A percentile compares a stretch with the other conserved stretches of the same genome.
These are phyloP conservation scores for Neofusicoccum cordaticola DNA, from an alignment of 2,329 filamentous ascomycete genomes.

Conservation along the genomic window DNA sequence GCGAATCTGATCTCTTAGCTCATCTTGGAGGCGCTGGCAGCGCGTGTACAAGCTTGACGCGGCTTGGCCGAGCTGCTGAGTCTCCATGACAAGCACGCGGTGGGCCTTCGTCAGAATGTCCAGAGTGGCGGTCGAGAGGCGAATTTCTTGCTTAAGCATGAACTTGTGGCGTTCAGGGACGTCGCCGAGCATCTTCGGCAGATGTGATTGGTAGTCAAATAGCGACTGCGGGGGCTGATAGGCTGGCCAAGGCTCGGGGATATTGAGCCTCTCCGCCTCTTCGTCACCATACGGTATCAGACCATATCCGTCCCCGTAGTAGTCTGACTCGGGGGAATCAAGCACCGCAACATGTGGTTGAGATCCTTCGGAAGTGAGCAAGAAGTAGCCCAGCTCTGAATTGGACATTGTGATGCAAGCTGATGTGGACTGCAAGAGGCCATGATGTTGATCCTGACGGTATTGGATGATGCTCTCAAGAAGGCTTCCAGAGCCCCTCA, in stretches of 20 bases:
- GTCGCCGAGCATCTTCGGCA: conserved; percentile 58
- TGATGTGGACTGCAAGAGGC: conserved; percentile 27
- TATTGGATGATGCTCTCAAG: conserved; percentile 47
- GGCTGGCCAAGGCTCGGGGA: conserved; percentile 58
- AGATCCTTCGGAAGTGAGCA: conserved; percentile 50
- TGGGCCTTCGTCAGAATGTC: conserved; percentile 71
- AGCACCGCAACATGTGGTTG: conserved; percentile 52
- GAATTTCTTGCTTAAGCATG: conserved; percentile 64
- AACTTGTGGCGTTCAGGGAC: conserved; percentile 61
- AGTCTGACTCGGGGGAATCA: conserved; percentile 42
- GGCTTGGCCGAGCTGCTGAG: conserved; percentile 64
- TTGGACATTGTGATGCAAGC: conserved; percentile 55
- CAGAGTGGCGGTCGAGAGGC: conserved; percentile 67
- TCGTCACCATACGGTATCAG: conserved; percentile 54
- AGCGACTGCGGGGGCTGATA: conserved; percentile 60
- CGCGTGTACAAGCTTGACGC: conserved; percentile 71
- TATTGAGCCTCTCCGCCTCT: conserved; percentile 13
- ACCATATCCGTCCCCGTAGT: conserved; percentile 29
- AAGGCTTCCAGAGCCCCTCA: conserved; percentile 50
- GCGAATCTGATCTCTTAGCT: conserved; percentile 65
- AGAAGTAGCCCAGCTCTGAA: conserved; percentile 56
- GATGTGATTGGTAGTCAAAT: conserved; percentile 56
- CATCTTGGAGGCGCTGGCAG: conserved; percentile 65
- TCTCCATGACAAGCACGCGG: conserved; percentile 67
- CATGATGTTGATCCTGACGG: conserved; percentile 30